Evolutionary conservation across 306 rosid species (phyloP).

Genomic region (Castanea sativa): DNA sequence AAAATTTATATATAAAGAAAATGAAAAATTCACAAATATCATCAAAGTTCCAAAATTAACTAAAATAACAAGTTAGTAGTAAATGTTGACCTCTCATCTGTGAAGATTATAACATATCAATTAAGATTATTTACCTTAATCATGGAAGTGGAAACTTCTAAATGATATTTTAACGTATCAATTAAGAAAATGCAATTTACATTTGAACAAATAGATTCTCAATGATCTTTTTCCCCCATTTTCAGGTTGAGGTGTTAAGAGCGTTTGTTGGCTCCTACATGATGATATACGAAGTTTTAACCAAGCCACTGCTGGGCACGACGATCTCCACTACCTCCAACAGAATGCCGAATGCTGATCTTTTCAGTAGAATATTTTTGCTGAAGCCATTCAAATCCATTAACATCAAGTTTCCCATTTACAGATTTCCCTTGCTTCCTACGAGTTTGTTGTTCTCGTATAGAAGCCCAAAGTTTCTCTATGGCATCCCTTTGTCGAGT

Average conservation of each 20-base stretch:
- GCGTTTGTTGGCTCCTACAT: neutral
- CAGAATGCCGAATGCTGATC: constrained; percentile 88
- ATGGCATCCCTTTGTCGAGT: constrained; percentile 75
- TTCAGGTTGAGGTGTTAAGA: neutral
- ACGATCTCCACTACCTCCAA: constrained; percentile 81
- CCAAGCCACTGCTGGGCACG: constrained; percentile 96
- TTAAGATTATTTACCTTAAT: too few relatives aligned
- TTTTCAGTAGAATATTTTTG: constrained; percentile 78
- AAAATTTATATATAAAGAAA: too few relatives aligned
- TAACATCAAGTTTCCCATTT: constrained; percentile 87
- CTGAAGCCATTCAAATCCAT: constrained; percentile 88
- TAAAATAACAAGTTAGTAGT: too few relatives aligned
- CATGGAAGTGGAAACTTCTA: too few relatives aligned
- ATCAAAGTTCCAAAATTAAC: too few relatives aligned
- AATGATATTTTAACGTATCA: too few relatives aligned
- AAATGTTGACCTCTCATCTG: rapidly evolving
- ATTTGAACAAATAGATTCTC: too few relatives aligned
- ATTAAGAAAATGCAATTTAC: too few relatives aligned
- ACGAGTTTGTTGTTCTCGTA: constrained; percentile 70
- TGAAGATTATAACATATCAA: too few relatives aligned
- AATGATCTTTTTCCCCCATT: too few relatives aligned
- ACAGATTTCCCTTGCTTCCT: constrained; percentile 87
- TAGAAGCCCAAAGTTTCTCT: constrained; percentile 80
- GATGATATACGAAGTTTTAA: neutral
- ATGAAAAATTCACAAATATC: too few relatives aligned